Base-by-base conservation (phyloP, 345 rosid species). In the Eucalyptus albens region DNA sequence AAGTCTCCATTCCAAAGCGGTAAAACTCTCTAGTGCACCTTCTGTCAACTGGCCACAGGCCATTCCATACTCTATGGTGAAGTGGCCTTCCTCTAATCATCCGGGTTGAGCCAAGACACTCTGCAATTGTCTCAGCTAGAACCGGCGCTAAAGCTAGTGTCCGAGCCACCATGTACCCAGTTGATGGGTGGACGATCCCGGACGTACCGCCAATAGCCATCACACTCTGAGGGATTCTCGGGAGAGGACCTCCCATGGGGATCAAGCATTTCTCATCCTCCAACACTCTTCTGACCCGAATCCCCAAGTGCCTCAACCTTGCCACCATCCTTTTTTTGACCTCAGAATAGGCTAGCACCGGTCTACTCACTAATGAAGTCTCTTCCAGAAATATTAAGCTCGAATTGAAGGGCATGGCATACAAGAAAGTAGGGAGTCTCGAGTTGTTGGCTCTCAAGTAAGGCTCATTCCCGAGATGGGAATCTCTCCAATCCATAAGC, bases 231-330 rank as follows among this genome's bases (percentile, higher is more conserved):
- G 97, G 96, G 67, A 94, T 93, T 86, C 13, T 53, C 13, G 96
- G 97, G 59, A 96, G 95, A 83, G 96, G 95, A 15, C 97, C 97
- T 29, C 96, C 97, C 97, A 95, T 96, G 51, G 97, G 97, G 81
- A 96, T 96, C 93, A 96, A 86, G 62, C 97, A 96, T 88, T 96
- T 96, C 90, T 96, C 96, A 8, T 94, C 94, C 88, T 96, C 96
- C 51, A 94, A 85, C 56, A 96, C 94, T 72, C 80, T 89, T 88
- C 89, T 93, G 90, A 95, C 96, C 88, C 90, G 92, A 49, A 96
- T 94, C 29, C 97, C 97, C 86, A 95, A 50, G 92, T 96, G 95
- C 56, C 96, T 94, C 55, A 95, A 69, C 87, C 97, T 96, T 3
- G 95, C 97, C 11, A 85, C 96, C 97, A 96, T 96, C 87, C 97